These are phyloP conservation scores for Pichia kluyveri DNA, from an alignment of 805 yeast genomes.

Conservation along the genomic window DNA sequence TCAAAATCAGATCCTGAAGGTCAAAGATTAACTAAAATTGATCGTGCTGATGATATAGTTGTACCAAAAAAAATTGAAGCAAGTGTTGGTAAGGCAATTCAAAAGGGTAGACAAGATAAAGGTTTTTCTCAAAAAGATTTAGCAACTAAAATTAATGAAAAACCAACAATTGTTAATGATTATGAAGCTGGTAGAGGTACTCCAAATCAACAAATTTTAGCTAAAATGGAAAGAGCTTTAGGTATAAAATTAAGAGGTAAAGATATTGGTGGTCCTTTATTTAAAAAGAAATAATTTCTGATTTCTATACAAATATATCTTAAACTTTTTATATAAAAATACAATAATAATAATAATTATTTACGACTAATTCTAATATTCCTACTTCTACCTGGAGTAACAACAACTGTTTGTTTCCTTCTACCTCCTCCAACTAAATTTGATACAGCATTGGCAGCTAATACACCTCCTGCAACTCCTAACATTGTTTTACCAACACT, in stretches of 20 bases:
- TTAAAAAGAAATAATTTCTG: conserved; percentile 37
- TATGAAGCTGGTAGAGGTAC: conserved; percentile 95
- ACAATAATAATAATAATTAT: no score
- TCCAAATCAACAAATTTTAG: conserved; percentile 92
- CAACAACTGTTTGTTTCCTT: neutral
- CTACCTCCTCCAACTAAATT: neutral
- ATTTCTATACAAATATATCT: no score
- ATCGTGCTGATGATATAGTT: conserved; percentile 87
- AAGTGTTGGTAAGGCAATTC: conserved; percentile 80
- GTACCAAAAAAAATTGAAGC: conserved; percentile 83
- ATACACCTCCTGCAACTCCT: conserved; percentile 6
- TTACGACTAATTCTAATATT: no score
- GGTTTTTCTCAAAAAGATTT: conserved; percentile 89
- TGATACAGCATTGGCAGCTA: conserved; percentile 2
- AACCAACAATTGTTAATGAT: conserved; percentile 90
- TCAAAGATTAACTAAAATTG: conserved; percentile 88
- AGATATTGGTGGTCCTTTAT: conserved; percentile 84
- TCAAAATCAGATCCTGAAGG: conserved; percentile 73
- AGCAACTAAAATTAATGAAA: conserved; percentile 92
- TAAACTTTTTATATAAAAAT: no score
- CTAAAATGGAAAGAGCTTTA: conserved; percentile 85
- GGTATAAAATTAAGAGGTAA: conserved; percentile 96
- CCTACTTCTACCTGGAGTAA: neutral
- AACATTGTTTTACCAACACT: conserved; percentile 2
- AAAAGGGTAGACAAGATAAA: conserved; percentile 80